A percentile compares a stretch with the other conserved stretches of the same genome.
phyloP scores from a whole-genome alignment of 2,329 filamentous ascomycete species.

The Rachicladosporium sp. region DNA sequence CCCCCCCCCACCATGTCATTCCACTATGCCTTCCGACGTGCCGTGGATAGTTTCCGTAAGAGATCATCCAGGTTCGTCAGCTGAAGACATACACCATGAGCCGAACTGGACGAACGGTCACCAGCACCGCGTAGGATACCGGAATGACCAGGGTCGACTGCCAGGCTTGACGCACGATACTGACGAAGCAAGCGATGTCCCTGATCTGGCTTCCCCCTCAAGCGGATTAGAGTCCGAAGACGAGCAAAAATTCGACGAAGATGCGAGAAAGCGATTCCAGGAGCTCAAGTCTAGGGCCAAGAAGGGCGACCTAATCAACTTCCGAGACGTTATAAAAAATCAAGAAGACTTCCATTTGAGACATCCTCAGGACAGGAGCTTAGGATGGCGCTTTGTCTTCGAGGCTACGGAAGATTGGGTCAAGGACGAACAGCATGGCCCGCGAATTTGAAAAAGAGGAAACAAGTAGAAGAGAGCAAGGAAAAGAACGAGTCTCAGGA shows the following conservation, averaged over 20 bases:
- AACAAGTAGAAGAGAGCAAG: constrained; percentile 22
- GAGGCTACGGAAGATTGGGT: constrained; percentile 38
- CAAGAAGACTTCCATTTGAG: constrained; percentile 31
- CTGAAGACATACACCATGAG: constrained; percentile 30
- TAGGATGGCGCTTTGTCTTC: constrained; percentile 40
- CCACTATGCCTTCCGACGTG: constrained; percentile 17
- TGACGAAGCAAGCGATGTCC: constrained; percentile 5
- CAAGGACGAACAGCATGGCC: constrained; percentile 39
- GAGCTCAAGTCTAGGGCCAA: constrained; percentile 17
- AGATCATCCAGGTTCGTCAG: constrained; percentile 29
- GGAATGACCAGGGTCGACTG: constrained; percentile 24
- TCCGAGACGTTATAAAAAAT: constrained; percentile 24
- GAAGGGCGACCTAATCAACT: constrained; percentile 26
- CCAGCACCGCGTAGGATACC: constrained; percentile 29
- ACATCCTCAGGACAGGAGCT: constrained; percentile 31
- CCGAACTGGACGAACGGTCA: constrained; percentile 30
- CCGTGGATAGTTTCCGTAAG: constrained; percentile 19
- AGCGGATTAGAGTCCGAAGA: neutral
- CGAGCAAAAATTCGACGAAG: constrained; percentile 14
- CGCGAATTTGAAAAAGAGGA: constrained; percentile 30
- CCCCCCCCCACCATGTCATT: neutral
- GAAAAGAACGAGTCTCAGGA: constrained; percentile 9
- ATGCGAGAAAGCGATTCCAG: constrained; percentile 16
- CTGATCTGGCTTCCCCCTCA: neutral
- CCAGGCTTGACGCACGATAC: constrained; percentile 27